A percentile compares a stretch with the other conserved stretches of the same genome.
Evolutionary conservation across 1,284 basidiomycete genomes (phyloP).

Genomic region (Chalciporus sp.): DNA sequence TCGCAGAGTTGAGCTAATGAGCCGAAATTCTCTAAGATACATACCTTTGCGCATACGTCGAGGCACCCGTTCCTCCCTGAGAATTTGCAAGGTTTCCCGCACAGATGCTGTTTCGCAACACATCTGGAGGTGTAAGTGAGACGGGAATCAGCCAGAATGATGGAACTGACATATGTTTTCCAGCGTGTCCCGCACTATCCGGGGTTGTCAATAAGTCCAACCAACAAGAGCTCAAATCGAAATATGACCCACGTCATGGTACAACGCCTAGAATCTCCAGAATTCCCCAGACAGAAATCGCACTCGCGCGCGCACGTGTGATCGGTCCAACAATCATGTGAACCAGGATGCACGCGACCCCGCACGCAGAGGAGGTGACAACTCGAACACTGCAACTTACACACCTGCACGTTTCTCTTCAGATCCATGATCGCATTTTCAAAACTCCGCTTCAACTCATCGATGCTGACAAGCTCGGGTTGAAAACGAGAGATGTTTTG

Average conservation of each 20-base stretch:
- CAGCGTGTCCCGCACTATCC: conserved; percentile 56
- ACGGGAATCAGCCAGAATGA: neutral
- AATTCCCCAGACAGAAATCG: conserved; percentile 42
- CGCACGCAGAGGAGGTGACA: conserved; percentile 54
- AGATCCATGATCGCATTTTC: neutral
- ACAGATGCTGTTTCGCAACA: conserved; percentile 50
- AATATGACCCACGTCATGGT: conserved; percentile 44
- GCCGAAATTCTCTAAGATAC: neutral
- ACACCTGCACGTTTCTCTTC: conserved; percentile 39
- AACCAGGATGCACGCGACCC: conserved; percentile 45
- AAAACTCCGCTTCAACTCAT: conserved; percentile 47
- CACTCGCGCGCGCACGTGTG: conserved; percentile 50
- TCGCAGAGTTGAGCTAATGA: neutral
- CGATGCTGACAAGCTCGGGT: conserved; percentile 44
- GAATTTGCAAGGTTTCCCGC: conserved; percentile 49
- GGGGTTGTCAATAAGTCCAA: neutral
- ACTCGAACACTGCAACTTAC: conserved; percentile 44
- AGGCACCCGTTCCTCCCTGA: conserved; percentile 49
- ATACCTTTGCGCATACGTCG: conserved; percentile 51
- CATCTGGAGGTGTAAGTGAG: conserved; percentile 42
- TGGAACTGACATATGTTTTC: conserved; percentile 49
- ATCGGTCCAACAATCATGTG: conserved; percentile 51
- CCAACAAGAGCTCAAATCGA: neutral
- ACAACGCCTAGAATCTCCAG: conserved; percentile 37
- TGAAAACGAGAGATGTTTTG: conserved; percentile 52